Conservation (phyloP, 768 basidiomycete species). For the Rhodotorula diobovata region DNA sequence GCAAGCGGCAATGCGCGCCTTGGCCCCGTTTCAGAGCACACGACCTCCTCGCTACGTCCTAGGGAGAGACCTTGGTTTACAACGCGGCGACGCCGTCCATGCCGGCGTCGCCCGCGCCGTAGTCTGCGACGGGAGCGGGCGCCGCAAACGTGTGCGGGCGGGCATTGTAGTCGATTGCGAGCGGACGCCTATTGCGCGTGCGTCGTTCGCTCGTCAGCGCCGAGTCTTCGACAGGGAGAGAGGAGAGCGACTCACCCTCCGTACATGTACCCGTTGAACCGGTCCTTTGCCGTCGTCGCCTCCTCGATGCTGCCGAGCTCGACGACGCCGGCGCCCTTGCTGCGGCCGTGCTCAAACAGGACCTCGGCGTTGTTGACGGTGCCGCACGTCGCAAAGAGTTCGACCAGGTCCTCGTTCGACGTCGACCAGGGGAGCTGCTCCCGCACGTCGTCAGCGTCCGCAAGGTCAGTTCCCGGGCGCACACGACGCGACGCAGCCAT, state of each 20-base stretch:
- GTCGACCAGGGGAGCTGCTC: slow-evolving; percentile 93
- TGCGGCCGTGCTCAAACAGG: slow-evolving; percentile 82
- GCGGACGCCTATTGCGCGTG: slow-evolving; percentile 27
- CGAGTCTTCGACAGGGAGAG: background rate
- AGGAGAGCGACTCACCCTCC: background rate
- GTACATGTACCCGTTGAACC: slow-evolving; percentile 10
- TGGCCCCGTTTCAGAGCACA: too few species aligned
- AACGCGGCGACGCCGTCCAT: background rate
- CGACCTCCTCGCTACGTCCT: background rate
- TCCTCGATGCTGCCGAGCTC: slow-evolving; percentile 82
- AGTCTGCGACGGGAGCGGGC: background rate
- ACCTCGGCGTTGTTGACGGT: slow-evolving; percentile 93
- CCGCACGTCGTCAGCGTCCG: background rate
- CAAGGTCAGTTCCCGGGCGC: too few species aligned
- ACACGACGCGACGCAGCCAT: background rate
- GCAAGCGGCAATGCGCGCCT: too few species aligned
- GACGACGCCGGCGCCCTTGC: slow-evolving; percentile 91
- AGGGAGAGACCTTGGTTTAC: background rate
- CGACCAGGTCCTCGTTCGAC: slow-evolving; percentile 95
- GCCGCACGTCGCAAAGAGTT: slow-evolving; percentile 92
- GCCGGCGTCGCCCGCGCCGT: background rate
- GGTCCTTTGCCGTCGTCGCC: slow-evolving; percentile 63
- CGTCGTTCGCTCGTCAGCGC: too few species aligned
- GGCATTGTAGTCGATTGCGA: slow-evolving; percentile 28
- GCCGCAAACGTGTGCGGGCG: slow-evolving; percentile 5